These are phyloP conservation scores for Sporothrix brasiliensis DNA, from an alignment of 2,329 filamentous ascomycete species.

Conservation along the genomic window DNA sequence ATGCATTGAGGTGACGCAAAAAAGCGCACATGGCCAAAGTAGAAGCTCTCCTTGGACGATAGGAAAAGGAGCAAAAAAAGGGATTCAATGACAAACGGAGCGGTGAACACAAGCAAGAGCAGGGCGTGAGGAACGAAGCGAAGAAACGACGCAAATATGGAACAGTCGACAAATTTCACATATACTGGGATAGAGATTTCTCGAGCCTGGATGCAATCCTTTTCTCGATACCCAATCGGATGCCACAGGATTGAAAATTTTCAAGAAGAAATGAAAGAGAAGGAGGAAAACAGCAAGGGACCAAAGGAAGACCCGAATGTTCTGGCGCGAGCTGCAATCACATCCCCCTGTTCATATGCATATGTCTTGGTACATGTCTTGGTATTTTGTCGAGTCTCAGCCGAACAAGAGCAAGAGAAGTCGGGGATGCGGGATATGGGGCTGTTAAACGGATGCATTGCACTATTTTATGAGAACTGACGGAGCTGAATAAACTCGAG, in stretches of 20 bases:
- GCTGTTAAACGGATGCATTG: neutral
- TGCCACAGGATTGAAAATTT: neutral
- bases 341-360: neutral
- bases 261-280: neutral
- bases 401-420: neutral
- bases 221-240: constrained; percentile 8
- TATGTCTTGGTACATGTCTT: neutral
- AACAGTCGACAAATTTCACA: neutral
- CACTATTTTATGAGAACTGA: constrained; percentile 1
- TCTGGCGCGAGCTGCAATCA: neutral
- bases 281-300: neutral
- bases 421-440: neutral
- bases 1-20: neutral
- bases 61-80: neutral
- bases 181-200: neutral
- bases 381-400: neutral
- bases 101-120: neutral
- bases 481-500: neutral
- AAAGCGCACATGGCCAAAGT: constrained; percentile 23
- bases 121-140: neutral
- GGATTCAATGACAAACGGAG: neutral
- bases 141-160: neutral
- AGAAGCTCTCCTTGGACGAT: constrained; percentile 25
- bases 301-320: neutral
- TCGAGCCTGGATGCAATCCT: neutral